phyloP scores from a whole-genome alignment of 2,329 filamentous ascomycete genomes.

The Cladosporium austrohemisphaericum region DNA sequence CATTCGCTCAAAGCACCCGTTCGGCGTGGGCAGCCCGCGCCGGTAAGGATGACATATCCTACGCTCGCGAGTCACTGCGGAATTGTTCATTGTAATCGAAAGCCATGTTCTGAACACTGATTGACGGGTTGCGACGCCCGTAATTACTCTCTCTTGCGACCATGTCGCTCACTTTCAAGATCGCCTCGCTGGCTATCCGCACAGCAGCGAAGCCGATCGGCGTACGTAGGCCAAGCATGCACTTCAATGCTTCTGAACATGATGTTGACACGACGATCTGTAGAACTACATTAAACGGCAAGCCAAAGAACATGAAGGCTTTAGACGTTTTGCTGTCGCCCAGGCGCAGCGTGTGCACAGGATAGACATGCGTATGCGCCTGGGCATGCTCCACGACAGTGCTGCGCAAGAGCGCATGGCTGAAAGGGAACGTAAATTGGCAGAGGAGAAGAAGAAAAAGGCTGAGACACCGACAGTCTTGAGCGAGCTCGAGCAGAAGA shows the following conservation, averaged over 20 bases:
- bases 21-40: background rate
- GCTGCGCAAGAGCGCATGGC: slow-evolving; percentile 52
- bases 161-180: slow-evolving; percentile 65
- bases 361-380: slow-evolving; percentile 64
- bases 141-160: slow-evolving; percentile 5
- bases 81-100: background rate
- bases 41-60: slow-evolving; percentile 6
- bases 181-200: slow-evolving; percentile 61
- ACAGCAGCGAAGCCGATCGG: slow-evolving; percentile 66
- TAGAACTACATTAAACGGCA: slow-evolving; percentile 66
- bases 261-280: slow-evolving; percentile 6
- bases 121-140: slow-evolving; percentile 15
- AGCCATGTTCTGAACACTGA: slow-evolving; percentile 16
- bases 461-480: slow-evolving; percentile 56
- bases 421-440: slow-evolving; percentile 52
- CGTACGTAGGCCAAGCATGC: slow-evolving; percentile 41
- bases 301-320: slow-evolving; percentile 65
- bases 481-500: slow-evolving; percentile 57
- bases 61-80: too few species aligned
- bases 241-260: slow-evolving; percentile 6
- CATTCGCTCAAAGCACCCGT: background rate
- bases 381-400: slow-evolving; percentile 61
- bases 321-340: slow-evolving; percentile 57
- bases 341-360: slow-evolving; percentile 63
- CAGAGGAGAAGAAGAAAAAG: slow-evolving; percentile 51